Base-by-base conservation (phyloP, 805 yeast species). In the Pichia gijzeniarum region DNA sequence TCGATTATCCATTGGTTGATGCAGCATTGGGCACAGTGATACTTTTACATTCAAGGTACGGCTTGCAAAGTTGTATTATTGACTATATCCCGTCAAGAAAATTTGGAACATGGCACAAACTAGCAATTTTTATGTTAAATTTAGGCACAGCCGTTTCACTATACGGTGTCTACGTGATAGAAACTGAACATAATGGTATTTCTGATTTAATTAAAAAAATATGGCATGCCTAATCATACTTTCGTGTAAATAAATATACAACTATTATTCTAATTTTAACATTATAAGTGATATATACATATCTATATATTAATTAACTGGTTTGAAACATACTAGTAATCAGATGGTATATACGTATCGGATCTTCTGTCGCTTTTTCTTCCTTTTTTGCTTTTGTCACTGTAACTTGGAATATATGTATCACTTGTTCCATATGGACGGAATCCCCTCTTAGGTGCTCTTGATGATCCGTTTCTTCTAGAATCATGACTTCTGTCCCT, bases 11-110 rank as follows among this genome's bases (percentile, higher is more conserved):
- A 5, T 83, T 95, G 12, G 68, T 81, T 19, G 99, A 93, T 67
- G 77, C 95, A 5, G 59, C 79, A 1, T 74, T 88, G 54, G 77
- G 86, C 20, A 67, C 81, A 25, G 67, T 81, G 31, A 64, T 88
- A 42, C 67, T 91, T 56, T 75, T 82, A 48, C 98, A 93, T 69
- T 74, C 84, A 46, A 87, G 83, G 65, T 77, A 84, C 55, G 99
- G 98, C 12, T 78, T 93, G 68, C 84, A 84, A 65, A 73, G 95
- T 38, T 91, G 97, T 72, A 89, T 93, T 59, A 82, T 82, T 48
- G 99, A 91, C 67, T 93, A 91, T 69, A 82, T 91, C 45, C 97
- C 96, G 35, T 67, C 71, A 61, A 77, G 99, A 63, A 86, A 82
- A 20, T 93, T 82, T 65, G 96, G 96, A 32, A 64, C 71, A 35